These are phyloP conservation scores for Novymonas esmeraldas DNA, from an alignment of 208 protist species.

Conservation along the genomic window DNA sequence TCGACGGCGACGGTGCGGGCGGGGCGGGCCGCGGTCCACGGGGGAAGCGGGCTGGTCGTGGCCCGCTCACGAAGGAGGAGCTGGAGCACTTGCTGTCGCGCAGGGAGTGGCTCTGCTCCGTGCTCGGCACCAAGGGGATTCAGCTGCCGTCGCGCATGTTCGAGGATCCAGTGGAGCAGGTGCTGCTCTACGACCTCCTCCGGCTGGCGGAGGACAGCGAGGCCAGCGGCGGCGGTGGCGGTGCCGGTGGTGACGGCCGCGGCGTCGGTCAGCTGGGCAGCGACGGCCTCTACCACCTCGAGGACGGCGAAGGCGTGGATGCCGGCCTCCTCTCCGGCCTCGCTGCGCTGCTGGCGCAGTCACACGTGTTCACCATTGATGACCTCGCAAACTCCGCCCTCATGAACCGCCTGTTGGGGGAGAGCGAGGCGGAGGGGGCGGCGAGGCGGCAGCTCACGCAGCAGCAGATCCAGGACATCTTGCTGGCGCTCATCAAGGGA, in stretches of 20 bases:
- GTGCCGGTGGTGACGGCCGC: no score
- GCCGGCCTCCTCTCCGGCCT: conserved; percentile 33
- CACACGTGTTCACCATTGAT: conserved; percentile 51
- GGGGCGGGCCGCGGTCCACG: background rate
- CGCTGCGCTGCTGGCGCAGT: conserved; percentile 56
- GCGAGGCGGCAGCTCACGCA: conserved; percentile 23
- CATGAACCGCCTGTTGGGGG: conserved; percentile 49
- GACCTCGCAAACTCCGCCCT: conserved; percentile 59
- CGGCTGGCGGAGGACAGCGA: conserved; percentile 31
- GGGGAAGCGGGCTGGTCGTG: background rate
- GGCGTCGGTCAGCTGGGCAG: background rate
- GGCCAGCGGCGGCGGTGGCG: conserved; percentile 5
- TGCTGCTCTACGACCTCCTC: conserved; percentile 61
- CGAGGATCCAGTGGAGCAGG: conserved; percentile 37
- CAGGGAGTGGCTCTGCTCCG: conserved; percentile 45
- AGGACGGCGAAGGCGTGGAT: conserved; percentile 41
- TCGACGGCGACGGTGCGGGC: background rate
- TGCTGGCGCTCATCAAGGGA: conserved; percentile 40
- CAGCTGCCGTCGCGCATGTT: conserved; percentile 39
- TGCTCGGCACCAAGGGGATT: conserved; percentile 52
- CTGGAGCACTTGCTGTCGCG: conserved; percentile 34
- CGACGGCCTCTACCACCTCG: conserved; percentile 39
- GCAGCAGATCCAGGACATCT: conserved; percentile 45
- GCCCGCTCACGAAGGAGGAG: conserved; percentile 32
- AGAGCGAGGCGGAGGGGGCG: conserved; percentile 30